These are phyloP conservation scores for Eimeria tenella DNA, from an alignment of 169 alveolate genomes.

Conservation along the genomic window DNA sequence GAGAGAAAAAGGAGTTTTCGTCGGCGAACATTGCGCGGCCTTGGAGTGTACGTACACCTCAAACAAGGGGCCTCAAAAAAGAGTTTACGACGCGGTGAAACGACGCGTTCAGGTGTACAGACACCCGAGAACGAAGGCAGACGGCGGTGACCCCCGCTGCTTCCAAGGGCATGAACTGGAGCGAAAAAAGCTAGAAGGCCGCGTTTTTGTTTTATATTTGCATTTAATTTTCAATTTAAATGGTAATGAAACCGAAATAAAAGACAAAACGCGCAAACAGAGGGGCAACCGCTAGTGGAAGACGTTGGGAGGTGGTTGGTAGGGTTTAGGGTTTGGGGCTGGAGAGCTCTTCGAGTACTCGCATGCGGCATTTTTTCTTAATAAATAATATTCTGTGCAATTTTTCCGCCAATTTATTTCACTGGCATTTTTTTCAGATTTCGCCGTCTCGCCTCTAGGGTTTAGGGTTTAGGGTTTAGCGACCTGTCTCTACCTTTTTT, in stretches of 20 bases:
- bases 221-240: not conserved
- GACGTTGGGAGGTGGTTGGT: not conserved
- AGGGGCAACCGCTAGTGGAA: too few relatives aligned
- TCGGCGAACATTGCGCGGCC: slow-evolving; percentile 11
- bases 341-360: too few relatives aligned
- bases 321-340: not conserved
- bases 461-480: not conserved
- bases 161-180: not conserved
- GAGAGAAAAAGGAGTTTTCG: slow-evolving; percentile 15
- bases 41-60: not conserved
- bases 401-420: too few relatives aligned
- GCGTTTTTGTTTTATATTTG: not conserved
- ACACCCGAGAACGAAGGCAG: not conserved
- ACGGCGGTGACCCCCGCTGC: not conserved
- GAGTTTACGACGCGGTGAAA: not conserved
- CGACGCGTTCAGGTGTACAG: not conserved
- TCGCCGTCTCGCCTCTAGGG: too few relatives aligned
- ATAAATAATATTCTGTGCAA: too few relatives aligned
- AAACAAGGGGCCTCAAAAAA: not conserved
- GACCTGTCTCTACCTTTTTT: not conserved
- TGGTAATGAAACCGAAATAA: not conserved
- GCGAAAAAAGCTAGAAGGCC: not conserved
- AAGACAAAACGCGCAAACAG: not conserved
- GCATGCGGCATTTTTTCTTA: too few relatives aligned
- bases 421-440: too few relatives aligned